A percentile compares a stretch with the other conserved stretches of the same genome.
Conservation (phyloP, 2,329 filamentous ascomycete species). For the Basipetospora sp. region DNA sequence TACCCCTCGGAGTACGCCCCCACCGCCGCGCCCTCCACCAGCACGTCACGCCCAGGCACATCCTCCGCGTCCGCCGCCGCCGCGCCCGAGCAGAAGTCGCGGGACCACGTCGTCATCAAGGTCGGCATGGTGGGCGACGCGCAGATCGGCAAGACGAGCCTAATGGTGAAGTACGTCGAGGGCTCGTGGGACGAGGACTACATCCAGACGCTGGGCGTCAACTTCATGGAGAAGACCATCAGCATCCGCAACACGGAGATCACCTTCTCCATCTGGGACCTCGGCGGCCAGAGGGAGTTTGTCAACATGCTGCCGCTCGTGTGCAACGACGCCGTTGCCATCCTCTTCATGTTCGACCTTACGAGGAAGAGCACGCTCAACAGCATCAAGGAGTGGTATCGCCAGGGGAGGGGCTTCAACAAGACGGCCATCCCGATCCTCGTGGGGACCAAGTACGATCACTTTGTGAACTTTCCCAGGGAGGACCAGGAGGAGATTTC, state of each 20-base stretch:
- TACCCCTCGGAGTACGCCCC: slow-evolving; percentile 1
- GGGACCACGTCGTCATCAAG: slow-evolving; percentile 85
- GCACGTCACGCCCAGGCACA: slow-evolving; percentile 8
- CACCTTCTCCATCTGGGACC: slow-evolving; percentile 98
- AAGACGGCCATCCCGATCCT: slow-evolving; percentile 98
- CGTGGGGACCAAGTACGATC: slow-evolving; percentile 95
- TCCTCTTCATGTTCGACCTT: slow-evolving; percentile 98
- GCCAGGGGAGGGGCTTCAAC: slow-evolving; percentile 94
- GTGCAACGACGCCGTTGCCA: slow-evolving; percentile 96
- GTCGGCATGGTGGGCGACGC: slow-evolving; percentile 99
- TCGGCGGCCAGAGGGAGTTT: slow-evolving; percentile 94
- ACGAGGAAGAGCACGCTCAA: slow-evolving; percentile 96
- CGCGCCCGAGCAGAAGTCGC: slow-evolving; percentile 27
- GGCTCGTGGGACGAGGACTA: slow-evolving; percentile 99
- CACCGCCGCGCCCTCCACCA: no score
- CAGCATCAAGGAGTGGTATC: slow-evolving; percentile 99
- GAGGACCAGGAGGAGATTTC: slow-evolving; percentile 98
- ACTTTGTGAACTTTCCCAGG: slow-evolving; percentile 95
- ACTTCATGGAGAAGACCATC: slow-evolving; percentile 99
- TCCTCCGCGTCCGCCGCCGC: slow-evolving; percentile 21
- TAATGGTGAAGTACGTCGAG: slow-evolving; percentile 99
- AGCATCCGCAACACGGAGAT: slow-evolving; percentile 98
- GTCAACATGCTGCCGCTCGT: slow-evolving; percentile 99
- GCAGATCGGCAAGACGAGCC: slow-evolving; percentile 94
- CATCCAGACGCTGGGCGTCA: slow-evolving; percentile 95